Evolutionary conservation across 257 asterid species (phyloP), one percentile per base, ranked within the genome.

Genomic region (Plantago major): DNA sequence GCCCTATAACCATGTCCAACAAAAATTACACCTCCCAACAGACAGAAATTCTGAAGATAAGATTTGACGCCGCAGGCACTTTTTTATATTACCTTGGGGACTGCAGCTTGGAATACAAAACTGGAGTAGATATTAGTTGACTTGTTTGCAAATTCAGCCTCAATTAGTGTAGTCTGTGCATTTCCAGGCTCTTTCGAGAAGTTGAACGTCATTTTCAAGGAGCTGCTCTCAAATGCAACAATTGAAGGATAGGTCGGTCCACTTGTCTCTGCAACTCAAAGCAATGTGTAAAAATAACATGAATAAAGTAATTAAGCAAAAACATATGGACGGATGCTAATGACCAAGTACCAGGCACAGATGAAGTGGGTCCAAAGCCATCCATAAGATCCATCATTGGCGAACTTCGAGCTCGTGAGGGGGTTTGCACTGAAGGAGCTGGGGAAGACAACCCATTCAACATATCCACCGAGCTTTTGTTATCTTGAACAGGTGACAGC

Each of bases 21-120:
- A 33, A 33, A 33, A 33, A 33, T 33, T 40, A 17, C 42, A 28
- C 48, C 66, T 40, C 68, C 26, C 60, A 30, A 62, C 51, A 55
- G 14, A 65, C 51, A 33, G 40, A 33, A 33, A 33, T 33, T 7
- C 40, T 6, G 22, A 15, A 11, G 30, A 47, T 42, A 50, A 46
- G 43, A 19, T 33, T 33, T 33, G 40, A 33, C 40, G 22, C 49
- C 26, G 14, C 58, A 8, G 43, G 46, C 52, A 54, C 18, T 19
- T 43, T 46, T 22, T n/a, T 15, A 33, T 42, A 63, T 55, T 87
- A 89, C 99, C 99, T 89, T 93, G 37, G 99, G 99, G 22, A 93
- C 99, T 0, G 99, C 97, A 19, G 96, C 94, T 86, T 85, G 97
- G 78, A 93, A 93, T 54, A 89, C 72, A 22, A 93, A 93, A 74